A percentile compares a stretch with the other conserved stretches of the same genome.
These are phyloP conservation scores for Leptographium procerum DNA, from an alignment of 2,329 filamentous ascomycete genomes.

Conservation along the genomic window DNA sequence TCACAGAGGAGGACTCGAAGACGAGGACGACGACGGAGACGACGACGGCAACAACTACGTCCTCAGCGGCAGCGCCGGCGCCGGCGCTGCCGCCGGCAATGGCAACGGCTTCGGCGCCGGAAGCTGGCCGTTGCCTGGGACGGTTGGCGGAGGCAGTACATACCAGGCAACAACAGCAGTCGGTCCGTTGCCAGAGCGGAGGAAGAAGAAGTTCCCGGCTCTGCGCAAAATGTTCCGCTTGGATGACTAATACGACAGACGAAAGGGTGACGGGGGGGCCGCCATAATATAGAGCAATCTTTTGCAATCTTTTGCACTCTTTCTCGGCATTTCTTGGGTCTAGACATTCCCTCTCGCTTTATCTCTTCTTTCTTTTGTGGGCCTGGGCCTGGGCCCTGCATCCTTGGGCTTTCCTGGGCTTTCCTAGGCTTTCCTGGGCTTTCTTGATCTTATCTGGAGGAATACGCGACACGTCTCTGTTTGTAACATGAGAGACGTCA, in stretches of 20 bases:
- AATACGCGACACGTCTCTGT: not conserved
- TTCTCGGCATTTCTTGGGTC: not conserved
- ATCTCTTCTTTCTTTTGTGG: not conserved
- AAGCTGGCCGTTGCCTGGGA: slow-evolving; percentile 8
- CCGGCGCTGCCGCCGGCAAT: too few species aligned
- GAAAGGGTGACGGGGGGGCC: not conserved
- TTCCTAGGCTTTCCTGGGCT: not conserved
- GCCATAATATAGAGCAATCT: not conserved
- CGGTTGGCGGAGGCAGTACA: slow-evolving; percentile 8
- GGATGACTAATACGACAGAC: slow-evolving; percentile 21
- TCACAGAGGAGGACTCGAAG: too few species aligned
- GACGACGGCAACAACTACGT: slow-evolving; percentile 7
- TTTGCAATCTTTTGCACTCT: too few species aligned
- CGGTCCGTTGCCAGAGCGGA: not conserved
- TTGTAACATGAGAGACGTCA: not conserved
- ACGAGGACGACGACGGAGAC: slow-evolving; percentile 11
- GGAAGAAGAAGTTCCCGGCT: slow-evolving; percentile 54
- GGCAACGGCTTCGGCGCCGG: too few species aligned
- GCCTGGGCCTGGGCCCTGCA: too few species aligned
- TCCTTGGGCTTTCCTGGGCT: not conserved
- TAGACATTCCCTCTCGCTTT: not conserved
- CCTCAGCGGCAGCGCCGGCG: slow-evolving; percentile 17
- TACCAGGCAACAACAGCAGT: not conserved
- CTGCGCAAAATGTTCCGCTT: slow-evolving; percentile 54
- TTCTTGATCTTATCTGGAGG: not conserved